Percentiles rank a stretch among this genome's conserved stretches.
Conservation (phyloP, 371 early-diverging fungal genomes). For the Mucor saturninus region DNA sequence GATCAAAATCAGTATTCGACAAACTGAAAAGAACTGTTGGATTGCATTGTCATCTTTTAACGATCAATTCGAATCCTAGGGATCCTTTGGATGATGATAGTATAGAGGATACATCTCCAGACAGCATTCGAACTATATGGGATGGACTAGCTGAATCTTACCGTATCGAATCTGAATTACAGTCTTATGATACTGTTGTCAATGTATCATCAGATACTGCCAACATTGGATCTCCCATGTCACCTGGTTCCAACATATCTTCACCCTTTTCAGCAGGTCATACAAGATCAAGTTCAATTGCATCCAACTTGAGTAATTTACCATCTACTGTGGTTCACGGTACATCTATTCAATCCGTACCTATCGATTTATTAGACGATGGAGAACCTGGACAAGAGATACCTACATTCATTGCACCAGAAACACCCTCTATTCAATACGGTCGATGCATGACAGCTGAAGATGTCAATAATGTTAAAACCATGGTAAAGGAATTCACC, state of each 20-base stretch:
- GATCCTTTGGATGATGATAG: constrained; percentile 35
- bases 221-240: not conserved
- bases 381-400: not conserved
- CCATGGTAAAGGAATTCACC: constrained; percentile 68
- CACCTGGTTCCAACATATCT: not conserved
- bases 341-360: constrained; percentile 22
- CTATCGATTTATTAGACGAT: constrained; percentile 12
- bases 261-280: constrained; percentile 30
- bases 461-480: constrained; percentile 59
- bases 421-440: constrained; percentile 47
- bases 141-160: constrained; percentile 23
- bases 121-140: constrained; percentile 28
- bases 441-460: constrained; percentile 60
- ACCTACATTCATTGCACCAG: not conserved
- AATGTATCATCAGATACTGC: not conserved
- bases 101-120: constrained; percentile 19
- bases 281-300: constrained; percentile 27
- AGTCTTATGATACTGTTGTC: constrained; percentile 13
- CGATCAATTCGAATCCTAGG: constrained; percentile 57
- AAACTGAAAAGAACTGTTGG: constrained; percentile 73
- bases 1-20: constrained; percentile 62
- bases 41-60: constrained; percentile 65
- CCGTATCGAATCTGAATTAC: constrained; percentile 38
- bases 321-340: constrained; percentile 21
- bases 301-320: constrained; percentile 21